A percentile compares a stretch with the other conserved stretches of the same genome.
phyloP scores from a whole-genome alignment of 768 basidiomycete genomes.

The Sarcodon aspratus region DNA sequence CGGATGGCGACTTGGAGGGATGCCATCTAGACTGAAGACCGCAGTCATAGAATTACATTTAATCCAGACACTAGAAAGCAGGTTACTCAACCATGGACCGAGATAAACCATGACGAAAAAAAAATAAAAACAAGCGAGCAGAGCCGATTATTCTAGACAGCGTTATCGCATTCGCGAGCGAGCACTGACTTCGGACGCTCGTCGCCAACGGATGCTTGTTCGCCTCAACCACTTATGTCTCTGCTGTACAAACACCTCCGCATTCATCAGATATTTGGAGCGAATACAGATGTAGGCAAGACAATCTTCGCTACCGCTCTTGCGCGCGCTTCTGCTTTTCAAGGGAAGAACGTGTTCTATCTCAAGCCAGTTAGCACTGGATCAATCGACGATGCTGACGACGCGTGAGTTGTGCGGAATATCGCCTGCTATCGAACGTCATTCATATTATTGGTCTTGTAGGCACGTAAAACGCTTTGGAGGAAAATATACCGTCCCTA shows the following conservation, averaged over 20 bases:
- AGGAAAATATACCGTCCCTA: slow-evolving; percentile 24
- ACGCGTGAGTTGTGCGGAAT: slow-evolving; percentile 40
- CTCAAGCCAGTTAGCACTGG: slow-evolving; percentile 93
- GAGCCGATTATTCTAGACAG: too few relatives aligned
- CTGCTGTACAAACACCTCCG: slow-evolving; percentile 79
- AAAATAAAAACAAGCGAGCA: too few relatives aligned
- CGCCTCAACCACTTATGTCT: slow-evolving; percentile 37
- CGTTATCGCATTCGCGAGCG: too few relatives aligned
- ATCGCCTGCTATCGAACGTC: background rate
- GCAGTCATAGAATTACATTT: too few relatives aligned
- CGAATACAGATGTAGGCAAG: slow-evolving; percentile 95
- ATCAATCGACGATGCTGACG: slow-evolving; percentile 68
- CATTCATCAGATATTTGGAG: slow-evolving; percentile 87
- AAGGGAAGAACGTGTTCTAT: slow-evolving; percentile 45
- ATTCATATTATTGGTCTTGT: background rate
- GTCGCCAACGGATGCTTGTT: too few relatives aligned
- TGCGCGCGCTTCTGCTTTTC: slow-evolving; percentile 60
- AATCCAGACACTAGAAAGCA: too few relatives aligned
- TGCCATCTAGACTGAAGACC: too few relatives aligned
- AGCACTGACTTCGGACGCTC: too few relatives aligned
- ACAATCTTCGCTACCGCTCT: slow-evolving; percentile 84
- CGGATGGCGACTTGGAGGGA: too few relatives aligned
- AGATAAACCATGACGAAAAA: too few relatives aligned
- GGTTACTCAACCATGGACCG: too few relatives aligned
- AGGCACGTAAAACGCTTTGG: slow-evolving; percentile 61